Conservation (phyloP, 75 land plant species). For the Picea glauca region DNA sequence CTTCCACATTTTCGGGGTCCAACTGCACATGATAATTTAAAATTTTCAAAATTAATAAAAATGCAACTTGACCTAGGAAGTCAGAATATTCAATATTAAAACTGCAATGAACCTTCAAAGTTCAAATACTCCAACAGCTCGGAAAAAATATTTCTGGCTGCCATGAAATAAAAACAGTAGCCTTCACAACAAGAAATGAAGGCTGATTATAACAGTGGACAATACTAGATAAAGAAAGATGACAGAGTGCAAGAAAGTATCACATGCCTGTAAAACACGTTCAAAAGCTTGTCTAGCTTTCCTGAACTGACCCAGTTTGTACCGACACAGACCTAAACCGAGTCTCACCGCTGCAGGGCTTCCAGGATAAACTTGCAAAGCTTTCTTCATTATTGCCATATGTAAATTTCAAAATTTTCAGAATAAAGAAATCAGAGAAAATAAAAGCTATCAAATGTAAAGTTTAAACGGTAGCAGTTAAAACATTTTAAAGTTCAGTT, state of each 20-base stretch:
- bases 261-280: conserved; percentile 77
- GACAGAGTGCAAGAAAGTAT: too few relatives aligned
- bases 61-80: background rate
- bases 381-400: conserved; percentile 39
- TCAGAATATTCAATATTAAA: too few relatives aligned
- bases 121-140: too few relatives aligned
- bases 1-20: conserved; percentile 95
- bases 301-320: conserved; percentile 65
- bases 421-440: background rate
- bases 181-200: too few relatives aligned
- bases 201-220: too few relatives aligned
- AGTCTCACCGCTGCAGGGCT: conserved; percentile 93
- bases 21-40: conserved; percentile 36
- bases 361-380: conserved; percentile 70
- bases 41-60: background rate
- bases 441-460: background rate
- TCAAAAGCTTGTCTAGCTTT: conserved; percentile 90
- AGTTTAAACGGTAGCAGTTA: background rate
- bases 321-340: conserved; percentile 88
- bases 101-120: too few relatives aligned
- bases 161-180: too few relatives aligned
- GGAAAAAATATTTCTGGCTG: too few relatives aligned
- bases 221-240: too few relatives aligned
- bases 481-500: conserved; percentile 3
- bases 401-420: background rate